phyloP scores from a whole-genome alignment of 306 rosid species.

The Luffa aegyptiaca region DNA sequence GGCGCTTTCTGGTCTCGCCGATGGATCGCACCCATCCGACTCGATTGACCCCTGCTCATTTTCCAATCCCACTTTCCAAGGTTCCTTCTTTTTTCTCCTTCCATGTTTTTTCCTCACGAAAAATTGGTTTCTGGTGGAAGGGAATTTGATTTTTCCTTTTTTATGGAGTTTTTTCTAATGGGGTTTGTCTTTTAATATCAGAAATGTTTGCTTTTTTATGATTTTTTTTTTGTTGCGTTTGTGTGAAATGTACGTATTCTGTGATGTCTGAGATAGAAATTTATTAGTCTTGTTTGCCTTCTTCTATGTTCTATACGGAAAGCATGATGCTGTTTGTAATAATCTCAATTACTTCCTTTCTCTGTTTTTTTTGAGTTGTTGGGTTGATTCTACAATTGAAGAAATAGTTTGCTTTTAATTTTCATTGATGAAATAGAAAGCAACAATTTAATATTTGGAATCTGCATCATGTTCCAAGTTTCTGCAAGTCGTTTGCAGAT shows the following conservation, averaged over 20 bases:
- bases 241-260: slow-evolving; percentile 2
- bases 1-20: slow-evolving; percentile 40
- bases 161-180: not conserved
- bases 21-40: slow-evolving; percentile 34
- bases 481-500: not conserved
- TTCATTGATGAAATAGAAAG: not conserved
- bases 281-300: not conserved
- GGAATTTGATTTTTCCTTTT: not conserved
- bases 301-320: too few species aligned
- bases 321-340: not conserved
- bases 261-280: not conserved
- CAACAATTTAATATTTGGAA: not conserved
- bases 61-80: slow-evolving; percentile 64
- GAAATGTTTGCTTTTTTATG: not conserved
- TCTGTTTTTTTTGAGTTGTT: not conserved
- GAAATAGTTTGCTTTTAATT: not conserved
- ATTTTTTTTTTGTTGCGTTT: not conserved
- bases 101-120: not conserved
- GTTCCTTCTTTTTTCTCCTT: slow-evolving; percentile 18
- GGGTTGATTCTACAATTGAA: not conserved
- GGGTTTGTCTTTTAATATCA: not conserved
- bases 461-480: not conserved
- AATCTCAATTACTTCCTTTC: not conserved
- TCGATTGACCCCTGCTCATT: slow-evolving; percentile 41
- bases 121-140: not conserved